These are phyloP conservation scores for Sedum album DNA, from an alignment of 164 flowering plant genomes.

Conservation along the genomic window DNA sequence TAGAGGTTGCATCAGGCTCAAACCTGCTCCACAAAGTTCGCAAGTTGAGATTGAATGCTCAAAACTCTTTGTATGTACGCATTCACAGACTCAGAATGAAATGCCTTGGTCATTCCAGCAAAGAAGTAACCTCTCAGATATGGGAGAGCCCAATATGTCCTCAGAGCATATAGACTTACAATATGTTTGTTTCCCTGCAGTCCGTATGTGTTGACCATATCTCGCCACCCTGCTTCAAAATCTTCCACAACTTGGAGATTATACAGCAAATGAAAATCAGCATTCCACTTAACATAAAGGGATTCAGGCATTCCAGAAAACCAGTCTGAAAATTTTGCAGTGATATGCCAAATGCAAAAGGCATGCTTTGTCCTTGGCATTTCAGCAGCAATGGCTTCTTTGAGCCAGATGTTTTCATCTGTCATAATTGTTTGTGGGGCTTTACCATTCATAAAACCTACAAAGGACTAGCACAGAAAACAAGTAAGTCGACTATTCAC, in stretches of 20 bases:
- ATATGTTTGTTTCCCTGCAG: constrained; percentile 64
- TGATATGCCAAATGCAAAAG: constrained; percentile 72
- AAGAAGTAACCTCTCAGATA: constrained; percentile 60
- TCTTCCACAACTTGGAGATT: constrained; percentile 47
- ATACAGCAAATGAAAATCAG: constrained; percentile 61
- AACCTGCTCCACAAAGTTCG: constrained; percentile 55
- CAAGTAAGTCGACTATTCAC: background rate
- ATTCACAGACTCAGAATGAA: constrained; percentile 47
- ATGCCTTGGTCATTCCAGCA: constrained; percentile 55
- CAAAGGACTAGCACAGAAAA: constrained; percentile 38
- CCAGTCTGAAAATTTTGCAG: constrained; percentile 68
- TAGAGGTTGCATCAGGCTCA: constrained; percentile 4
- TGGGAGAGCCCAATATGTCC: constrained; percentile 65
- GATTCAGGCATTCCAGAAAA: constrained; percentile 58
- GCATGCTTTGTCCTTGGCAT: constrained; percentile 73
- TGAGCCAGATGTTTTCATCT: constrained; percentile 74
- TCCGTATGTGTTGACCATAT: constrained; percentile 53
- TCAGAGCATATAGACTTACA: constrained; percentile 50
- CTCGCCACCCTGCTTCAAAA: constrained; percentile 67
- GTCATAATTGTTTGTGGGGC: constrained; percentile 69
- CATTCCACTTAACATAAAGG: constrained; percentile 65
- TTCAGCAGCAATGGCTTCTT: constrained; percentile 61
- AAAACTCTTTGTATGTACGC: constrained; percentile 53
- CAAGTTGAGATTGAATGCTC: constrained; percentile 55
- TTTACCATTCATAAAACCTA: constrained; percentile 68